A percentile compares a stretch with the other conserved stretches of the same genome.
Evolutionary conservation across 2,329 filamentous ascomycete species (phyloP).

Genomic region (Beauveria brongniartii): DNA sequence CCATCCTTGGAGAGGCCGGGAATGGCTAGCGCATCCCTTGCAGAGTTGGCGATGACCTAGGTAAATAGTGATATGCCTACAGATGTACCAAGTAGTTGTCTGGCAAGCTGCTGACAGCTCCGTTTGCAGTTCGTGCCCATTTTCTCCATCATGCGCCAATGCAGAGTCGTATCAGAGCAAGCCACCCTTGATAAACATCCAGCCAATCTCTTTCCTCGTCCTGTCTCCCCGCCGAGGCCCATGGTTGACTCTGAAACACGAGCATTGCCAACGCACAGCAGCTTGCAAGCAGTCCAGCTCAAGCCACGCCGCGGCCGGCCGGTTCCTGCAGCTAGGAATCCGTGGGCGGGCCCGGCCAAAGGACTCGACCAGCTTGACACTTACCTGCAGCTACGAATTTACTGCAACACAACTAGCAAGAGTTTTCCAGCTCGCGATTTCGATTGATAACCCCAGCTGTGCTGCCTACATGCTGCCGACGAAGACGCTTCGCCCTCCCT

Average conservation of each 20-base stretch:
- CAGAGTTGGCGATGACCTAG: neutral
- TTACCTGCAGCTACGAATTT: too few relatives aligned
- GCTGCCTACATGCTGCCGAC: too few relatives aligned
- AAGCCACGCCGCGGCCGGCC: neutral
- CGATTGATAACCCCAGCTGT: too few relatives aligned
- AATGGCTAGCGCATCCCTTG: neutral
- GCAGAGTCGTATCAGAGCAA: neutral
- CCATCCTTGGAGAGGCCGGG: neutral
- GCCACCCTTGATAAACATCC: constrained; percentile 1
- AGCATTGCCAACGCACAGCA: neutral
- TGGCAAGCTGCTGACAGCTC: neutral
- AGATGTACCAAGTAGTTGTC: neutral
- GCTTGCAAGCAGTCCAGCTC: neutral
- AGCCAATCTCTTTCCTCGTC: neutral
- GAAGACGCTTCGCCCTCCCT: too few relatives aligned
- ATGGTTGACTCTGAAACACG: neutral
- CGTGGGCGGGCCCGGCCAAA: neutral
- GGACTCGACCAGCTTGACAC: neutral
- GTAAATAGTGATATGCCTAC: neutral
- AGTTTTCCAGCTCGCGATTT: too few relatives aligned
- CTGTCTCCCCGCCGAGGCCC: neutral
- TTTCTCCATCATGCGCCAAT: neutral
- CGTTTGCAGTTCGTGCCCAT: constrained; percentile 3
- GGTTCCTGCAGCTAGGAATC: neutral
- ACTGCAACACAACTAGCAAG: too few relatives aligned